Base-by-base conservation (phyloP, 1,284 basidiomycete species). In the Sporisorium iseilematis-ciliati region DNA sequence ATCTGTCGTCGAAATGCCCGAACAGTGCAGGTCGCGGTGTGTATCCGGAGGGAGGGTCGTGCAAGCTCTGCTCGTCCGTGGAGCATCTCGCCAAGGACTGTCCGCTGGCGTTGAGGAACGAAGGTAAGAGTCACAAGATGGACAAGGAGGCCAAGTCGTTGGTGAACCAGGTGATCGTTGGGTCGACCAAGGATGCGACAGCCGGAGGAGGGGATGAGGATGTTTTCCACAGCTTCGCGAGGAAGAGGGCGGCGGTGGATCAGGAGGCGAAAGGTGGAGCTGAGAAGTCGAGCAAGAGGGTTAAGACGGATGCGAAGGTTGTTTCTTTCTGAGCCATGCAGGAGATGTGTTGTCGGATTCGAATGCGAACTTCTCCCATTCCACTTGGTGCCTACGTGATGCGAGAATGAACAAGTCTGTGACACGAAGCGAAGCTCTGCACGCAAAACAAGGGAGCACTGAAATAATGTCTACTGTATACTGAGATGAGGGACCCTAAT, bases 1-100 rank as follows among this genome's bases (percentile, higher is more conserved):
- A 96, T 82, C 88, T 96, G 1, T 92, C 92, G 0, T 91, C 91
- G 0, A 87, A 89, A 20, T 97, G 95, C 85, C 92, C 93, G 0
- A 86, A 92, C 79, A 97, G 97, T 81, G 88, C 89, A 64, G 89
- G 88, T 2, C 91, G 90, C 68, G 94, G 95, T 1, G 89, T 97
- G 29, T 97, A 97, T 81, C 93, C 94, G 0, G 92, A 95, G 74
- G 95, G 95, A 23, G 95, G 95, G 3, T 95, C 94, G 83, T 97
- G 95, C 83, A 96, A 94, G 82, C 87, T 97, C 11, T 97, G 95
- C 82, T 90, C 90, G 4, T 90, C 92, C 55, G 94, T 91, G 4
- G 89, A 90, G 1, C 95, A 97, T 87, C 88, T 96, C 11, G 94
- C 93, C 0, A 92, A 90, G 79, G 90, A 96, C 85, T 97, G 95